Conservation (phyloP, 768 basidiomycete species). For the Mycena floridula region DNA sequence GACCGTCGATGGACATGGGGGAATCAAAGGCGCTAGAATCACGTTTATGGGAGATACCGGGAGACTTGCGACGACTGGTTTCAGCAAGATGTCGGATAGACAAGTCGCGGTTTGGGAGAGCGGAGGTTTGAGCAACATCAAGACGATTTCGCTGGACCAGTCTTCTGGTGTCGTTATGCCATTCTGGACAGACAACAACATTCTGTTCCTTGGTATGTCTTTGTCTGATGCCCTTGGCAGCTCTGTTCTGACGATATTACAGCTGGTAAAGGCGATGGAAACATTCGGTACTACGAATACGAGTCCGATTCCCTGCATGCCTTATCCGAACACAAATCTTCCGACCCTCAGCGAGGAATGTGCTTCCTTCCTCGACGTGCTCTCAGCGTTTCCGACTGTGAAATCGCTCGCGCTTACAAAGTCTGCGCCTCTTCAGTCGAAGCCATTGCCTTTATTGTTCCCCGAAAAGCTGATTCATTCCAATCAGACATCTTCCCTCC, state of each 20-base stretch:
- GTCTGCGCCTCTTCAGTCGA: slow-evolving; percentile 69
- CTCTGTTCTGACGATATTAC: slow-evolving; percentile 5
- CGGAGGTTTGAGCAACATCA: slow-evolving; percentile 64
- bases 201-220: slow-evolving; percentile 69
- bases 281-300: slow-evolving; percentile 96
- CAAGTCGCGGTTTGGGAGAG: slow-evolving; percentile 91
- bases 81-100: slow-evolving; percentile 94
- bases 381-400: slow-evolving; percentile 84
- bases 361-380: slow-evolving; percentile 93
- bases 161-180: slow-evolving; percentile 94
- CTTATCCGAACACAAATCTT: slow-evolving; percentile 80
- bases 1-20: slow-evolving; percentile 80
- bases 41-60: slow-evolving; percentile 89
- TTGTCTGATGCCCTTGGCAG: neutral
- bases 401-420: slow-evolving; percentile 94
- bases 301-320: slow-evolving; percentile 77
- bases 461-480: slow-evolving; percentile 91
- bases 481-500: slow-evolving; percentile 97
- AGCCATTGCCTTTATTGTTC: slow-evolving; percentile 93
- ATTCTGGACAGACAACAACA: slow-evolving; percentile 93
- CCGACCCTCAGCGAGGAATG: slow-evolving; percentile 94
- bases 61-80: slow-evolving; percentile 90
- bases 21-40: slow-evolving; percentile 88
- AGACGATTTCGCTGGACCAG: slow-evolving; percentile 79
- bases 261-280: slow-evolving; percentile 96